Base-by-base conservation (phyloP, 1,284 basidiomycete genomes). In the Tilletia indica region DNA sequence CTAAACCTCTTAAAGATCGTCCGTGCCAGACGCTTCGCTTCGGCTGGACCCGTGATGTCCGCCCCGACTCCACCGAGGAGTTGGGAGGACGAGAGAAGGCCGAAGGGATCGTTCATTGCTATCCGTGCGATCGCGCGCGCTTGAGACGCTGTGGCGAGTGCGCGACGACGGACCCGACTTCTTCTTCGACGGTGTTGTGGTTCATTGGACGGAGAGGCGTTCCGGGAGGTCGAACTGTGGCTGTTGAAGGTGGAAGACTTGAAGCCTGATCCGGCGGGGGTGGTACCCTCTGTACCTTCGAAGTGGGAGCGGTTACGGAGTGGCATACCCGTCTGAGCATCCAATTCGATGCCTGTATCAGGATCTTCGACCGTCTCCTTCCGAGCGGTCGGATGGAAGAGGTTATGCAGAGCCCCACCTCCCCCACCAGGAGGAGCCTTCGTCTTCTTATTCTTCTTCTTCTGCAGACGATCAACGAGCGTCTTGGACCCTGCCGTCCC, bases 1-100 rank as follows among this genome's bases (percentile, higher is more conserved):
- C 88, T 88, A 84, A 92, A 89, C 8, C 89, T 87, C 68, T 83
- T 86, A 83, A 89, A 93, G 72, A 93, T 90, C 47, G 88, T 86
- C 14, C 89, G 87, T 16, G 92, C 92, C 47, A 93, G 87, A 71
- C 89, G 88, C 89, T 85, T 81, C 9, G 83, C 83, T 70, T 78
- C 77, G 8, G 77, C 70, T 0, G 83, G 80, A 31, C 76, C 79
- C 70, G 80, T 84, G 73, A 84, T 69, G 58, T 83, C 82, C 19
- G 78, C 73, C 21, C 73, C 76, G 16, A 82, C 73, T 12, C 83
- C 83, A 4, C 61, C 61, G 14, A 64, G 61, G 16, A 78, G 76
- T 2, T 80, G 70, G 58, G 78, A 70, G 69, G 74, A 71, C 58
- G 76, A 71, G 16, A 80, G 74, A 47, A 75, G 68, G 61, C 71